These are phyloP conservation scores for Chaetomiaceae sp. DNA, from an alignment of 2,329 filamentous ascomycete genomes.

Conservation along the genomic window DNA sequence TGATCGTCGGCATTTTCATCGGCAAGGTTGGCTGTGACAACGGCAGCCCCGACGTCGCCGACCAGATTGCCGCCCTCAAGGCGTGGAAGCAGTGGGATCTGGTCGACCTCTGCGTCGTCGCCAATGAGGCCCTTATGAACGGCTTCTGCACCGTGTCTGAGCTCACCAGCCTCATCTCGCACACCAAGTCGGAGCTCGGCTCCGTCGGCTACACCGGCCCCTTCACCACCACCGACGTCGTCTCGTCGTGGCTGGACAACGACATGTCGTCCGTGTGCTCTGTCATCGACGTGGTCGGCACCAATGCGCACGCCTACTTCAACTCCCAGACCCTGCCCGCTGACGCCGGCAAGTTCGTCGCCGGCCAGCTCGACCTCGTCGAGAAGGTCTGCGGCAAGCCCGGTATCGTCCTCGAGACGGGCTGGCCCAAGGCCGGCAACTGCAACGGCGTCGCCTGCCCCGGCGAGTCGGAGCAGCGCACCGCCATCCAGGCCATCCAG, in stretches of 20 bases:
- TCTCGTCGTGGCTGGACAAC: slow-evolving; percentile 66
- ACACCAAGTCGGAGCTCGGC: slow-evolving; percentile 58
- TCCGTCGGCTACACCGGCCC: slow-evolving; percentile 63
- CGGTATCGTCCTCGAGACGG: slow-evolving; percentile 80
- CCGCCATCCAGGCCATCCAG: slow-evolving; percentile 67
- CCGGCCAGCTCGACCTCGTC: slow-evolving; percentile 65
- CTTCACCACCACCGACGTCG: slow-evolving; percentile 80
- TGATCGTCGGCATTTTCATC: slow-evolving; percentile 88
- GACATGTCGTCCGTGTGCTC: slow-evolving; percentile 60
- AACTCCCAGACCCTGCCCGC: slow-evolving; percentile 59
- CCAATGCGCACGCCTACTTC: slow-evolving; percentile 95
- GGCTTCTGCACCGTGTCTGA: slow-evolving; percentile 56
- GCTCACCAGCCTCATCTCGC: slow-evolving; percentile 64
- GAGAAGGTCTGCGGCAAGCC: slow-evolving; percentile 64
- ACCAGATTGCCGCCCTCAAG: slow-evolving; percentile 69
- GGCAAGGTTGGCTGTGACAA: slow-evolving; percentile 56
- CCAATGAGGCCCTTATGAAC: slow-evolving; percentile 86
- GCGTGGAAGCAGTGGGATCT: slow-evolving; percentile 67
- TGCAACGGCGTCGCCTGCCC: slow-evolving; percentile 69
- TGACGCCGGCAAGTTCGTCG: slow-evolving; percentile 70
- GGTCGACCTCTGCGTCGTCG: slow-evolving; percentile 75
- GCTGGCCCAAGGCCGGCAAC: slow-evolving; percentile 70
- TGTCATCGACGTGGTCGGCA: slow-evolving; percentile 70
- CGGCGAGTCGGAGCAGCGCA: slow-evolving; percentile 58
- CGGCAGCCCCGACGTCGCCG: slow-evolving; percentile 53